Evolutionary conservation across 768 basidiomycete species (phyloP), one percentile per base, ranked within the genome.

Genomic region (Suillus decipiens): DNA sequence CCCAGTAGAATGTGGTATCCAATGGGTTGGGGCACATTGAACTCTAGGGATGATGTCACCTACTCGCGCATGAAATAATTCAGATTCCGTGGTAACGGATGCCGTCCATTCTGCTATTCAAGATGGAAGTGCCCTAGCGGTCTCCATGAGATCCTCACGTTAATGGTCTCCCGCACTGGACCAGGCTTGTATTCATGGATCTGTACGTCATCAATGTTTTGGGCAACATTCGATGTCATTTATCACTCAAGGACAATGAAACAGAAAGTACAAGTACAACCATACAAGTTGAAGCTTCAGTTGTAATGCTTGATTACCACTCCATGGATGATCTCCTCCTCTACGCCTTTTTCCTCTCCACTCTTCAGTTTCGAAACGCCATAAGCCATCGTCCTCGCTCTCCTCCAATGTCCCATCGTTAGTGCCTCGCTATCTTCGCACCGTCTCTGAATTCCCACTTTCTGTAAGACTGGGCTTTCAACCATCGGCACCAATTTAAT

Each of bases 261-360:
- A 31, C 10, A 53, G 17, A 19, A 19, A 19, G 3, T 53, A 33
- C 28, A 33, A 19, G 3, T 53, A 33, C 28, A 33, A 19, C 17
- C 10, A 11, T 33, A 11, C 50, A 48, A 28, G 8, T 14, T 48
- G 24, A 17, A 51, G 50, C 28, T 10, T 68, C 63, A 88, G 66
- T 80, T 86, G 64, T 84, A 87, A 63, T 86, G 84, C 66, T 81
- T 84, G 8, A 87, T 83, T 3, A 84, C 61, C 1, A 87, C 78
- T 0, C 86, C 86, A 19, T 79, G 80, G 55, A 87, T 76, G 42
- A 82, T 64, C 65, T 87, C 85, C 67, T 86, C 84, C 64, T 88
- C 84, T 2, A 83, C 79, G 0, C 77, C 78, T 0, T 77, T 73
- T n/a, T 80, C 80, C 45, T 63, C 71, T 22, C 76, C 73, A 41